These are phyloP conservation scores for Closterium sp. DNA, from an alignment of 139 green algal species.

Conservation along the genomic window DNA sequence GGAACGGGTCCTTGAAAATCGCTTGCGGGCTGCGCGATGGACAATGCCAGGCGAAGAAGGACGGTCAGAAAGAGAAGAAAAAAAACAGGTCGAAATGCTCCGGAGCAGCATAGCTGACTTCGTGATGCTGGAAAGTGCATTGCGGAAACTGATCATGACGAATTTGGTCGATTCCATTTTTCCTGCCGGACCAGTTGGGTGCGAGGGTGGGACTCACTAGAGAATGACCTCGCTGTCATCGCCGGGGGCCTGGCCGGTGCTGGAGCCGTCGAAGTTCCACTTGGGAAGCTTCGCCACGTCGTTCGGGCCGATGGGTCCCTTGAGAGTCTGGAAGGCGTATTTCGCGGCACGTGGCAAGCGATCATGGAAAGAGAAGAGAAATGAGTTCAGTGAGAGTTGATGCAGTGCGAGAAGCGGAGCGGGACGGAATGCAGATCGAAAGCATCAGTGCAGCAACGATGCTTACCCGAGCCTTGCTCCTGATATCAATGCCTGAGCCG, in stretches of 20 bases:
- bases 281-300: constrained; percentile 71
- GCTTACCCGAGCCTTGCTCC: constrained; percentile 33
- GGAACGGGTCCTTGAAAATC: constrained; percentile 78
- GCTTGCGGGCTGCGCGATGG: constrained; percentile 51
- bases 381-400: neutral
- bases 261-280: constrained; percentile 98
- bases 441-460: neutral
- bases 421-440: neutral
- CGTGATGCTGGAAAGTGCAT: too few species aligned
- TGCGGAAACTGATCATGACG: too few species aligned
- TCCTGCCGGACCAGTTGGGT: too few species aligned
- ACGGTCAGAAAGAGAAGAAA: neutral
- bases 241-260: constrained; percentile 86
- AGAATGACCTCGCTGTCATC: constrained; percentile 91
- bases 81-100: too few species aligned
- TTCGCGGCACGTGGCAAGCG: neutral
- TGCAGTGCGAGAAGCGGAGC: neutral
- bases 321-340: constrained; percentile 27
- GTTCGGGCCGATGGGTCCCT: constrained; percentile 32
- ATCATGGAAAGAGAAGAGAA: neutral
- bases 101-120: too few species aligned
- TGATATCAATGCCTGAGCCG: constrained; percentile 26
- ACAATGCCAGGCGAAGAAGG: neutral
- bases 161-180: too few species aligned
- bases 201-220: constrained; percentile 42